phyloP scores from a whole-genome alignment of 352 stramenopile genomes.

The Phytopythium boreale region DNA sequence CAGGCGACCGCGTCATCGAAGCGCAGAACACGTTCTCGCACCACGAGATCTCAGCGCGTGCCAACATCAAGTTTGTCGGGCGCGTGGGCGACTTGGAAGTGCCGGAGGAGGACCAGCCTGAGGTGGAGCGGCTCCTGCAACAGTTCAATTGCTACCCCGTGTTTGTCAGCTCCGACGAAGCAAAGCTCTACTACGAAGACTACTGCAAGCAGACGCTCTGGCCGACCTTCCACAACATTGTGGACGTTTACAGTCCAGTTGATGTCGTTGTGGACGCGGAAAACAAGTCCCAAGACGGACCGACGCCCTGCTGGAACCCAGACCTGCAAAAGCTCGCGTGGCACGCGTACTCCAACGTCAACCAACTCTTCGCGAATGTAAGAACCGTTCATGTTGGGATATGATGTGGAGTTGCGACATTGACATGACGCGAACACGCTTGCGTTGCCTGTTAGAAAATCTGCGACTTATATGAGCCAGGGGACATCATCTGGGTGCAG shows the following conservation, averaged over 20 bases:
- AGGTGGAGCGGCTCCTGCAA: conserved; percentile 44
- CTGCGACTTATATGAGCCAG: conserved; percentile 70
- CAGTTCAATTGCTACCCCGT: conserved; percentile 69
- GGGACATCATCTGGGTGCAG: conserved; percentile 96
- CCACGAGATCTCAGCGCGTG: conserved; percentile 59
- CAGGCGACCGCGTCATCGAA: conserved; percentile 70
- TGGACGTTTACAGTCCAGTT: conserved; percentile 86
- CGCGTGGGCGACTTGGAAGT: conserved; percentile 54
- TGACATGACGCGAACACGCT: neutral
- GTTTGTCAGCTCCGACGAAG: conserved; percentile 49
- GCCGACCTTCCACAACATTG: conserved; percentile 96
- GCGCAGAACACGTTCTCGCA: conserved; percentile 74
- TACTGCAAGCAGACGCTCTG: conserved; percentile 98
- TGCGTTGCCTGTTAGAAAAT: conserved; percentile 36
- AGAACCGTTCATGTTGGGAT: conserved; percentile 58
- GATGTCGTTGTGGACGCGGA: conserved; percentile 47
- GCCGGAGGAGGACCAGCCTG: conserved; percentile 41
- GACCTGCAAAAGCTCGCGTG: conserved; percentile 75
- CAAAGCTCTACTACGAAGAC: conserved; percentile 82
- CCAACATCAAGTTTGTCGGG: conserved; percentile 73
- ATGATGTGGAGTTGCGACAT: conserved; percentile 39
- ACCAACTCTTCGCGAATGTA: conserved; percentile 88
- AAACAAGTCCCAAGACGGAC: conserved; percentile 5
- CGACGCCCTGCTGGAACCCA: conserved; percentile 59
- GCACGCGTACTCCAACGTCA: conserved; percentile 94